phyloP scores from a whole-genome alignment of 306 rosid species.

The Vicia sativa region DNA sequence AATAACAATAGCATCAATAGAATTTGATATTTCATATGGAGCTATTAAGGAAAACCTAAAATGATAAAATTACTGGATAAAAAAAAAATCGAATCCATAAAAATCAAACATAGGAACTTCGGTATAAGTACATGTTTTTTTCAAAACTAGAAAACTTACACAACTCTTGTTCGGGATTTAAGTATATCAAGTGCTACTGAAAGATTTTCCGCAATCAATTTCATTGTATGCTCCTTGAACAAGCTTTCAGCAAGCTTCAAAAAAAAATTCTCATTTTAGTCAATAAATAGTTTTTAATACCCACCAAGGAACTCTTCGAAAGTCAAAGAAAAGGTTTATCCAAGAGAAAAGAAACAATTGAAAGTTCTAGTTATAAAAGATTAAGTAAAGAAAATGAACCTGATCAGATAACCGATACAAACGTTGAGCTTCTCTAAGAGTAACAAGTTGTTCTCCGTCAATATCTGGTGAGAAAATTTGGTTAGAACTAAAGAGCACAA shows the following conservation, averaged over 20 bases:
- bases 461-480: slow-evolving; percentile 56
- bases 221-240: slow-evolving; percentile 74
- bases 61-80: slow-evolving; percentile 23
- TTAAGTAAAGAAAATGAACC: slow-evolving; percentile 55
- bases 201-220: slow-evolving; percentile 76
- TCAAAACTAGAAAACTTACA: slow-evolving; percentile 50
- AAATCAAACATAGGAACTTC: slow-evolving; percentile 4
- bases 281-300: slow-evolving; percentile 17
- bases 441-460: slow-evolving; percentile 63
- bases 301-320: slow-evolving; percentile 25
- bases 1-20: slow-evolving; percentile 16
- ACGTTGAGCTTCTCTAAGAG: slow-evolving; percentile 72
- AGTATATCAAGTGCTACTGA: slow-evolving; percentile 62
- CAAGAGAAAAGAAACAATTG: slow-evolving; percentile 20
- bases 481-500: slow-evolving; percentile 32
- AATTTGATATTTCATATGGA: slow-evolving; percentile 14
- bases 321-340: slow-evolving; percentile 19
- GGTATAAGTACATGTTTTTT: slow-evolving; percentile 1
- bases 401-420: slow-evolving; percentile 73
- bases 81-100: background rate
- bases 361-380: background rate
- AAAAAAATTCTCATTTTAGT: slow-evolving; percentile 33
- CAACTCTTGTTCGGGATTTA: slow-evolving; percentile 81
- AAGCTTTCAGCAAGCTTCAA: slow-evolving; percentile 80
- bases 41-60: background rate